Conservation (phyloP, 2,329 filamentous ascomycete species). For the Seiridium cupressi region DNA sequence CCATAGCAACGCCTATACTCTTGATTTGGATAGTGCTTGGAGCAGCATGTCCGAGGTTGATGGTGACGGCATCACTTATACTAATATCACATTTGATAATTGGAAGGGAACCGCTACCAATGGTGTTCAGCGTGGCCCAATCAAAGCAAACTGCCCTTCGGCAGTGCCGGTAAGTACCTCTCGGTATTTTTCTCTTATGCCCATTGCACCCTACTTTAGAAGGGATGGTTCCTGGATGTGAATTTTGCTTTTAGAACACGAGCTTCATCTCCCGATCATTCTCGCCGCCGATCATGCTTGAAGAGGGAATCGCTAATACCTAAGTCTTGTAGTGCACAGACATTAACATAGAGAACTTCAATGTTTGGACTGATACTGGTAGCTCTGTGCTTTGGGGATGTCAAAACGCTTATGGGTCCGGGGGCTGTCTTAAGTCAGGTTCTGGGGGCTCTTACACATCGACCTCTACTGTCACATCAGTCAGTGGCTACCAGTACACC, state of each 20-base stretch:
- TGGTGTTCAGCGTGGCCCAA: conserved; percentile 48
- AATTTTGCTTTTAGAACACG: too few relatives aligned
- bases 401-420: conserved; percentile 22
- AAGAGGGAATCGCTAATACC: too few relatives aligned
- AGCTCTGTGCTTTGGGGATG: conserved; percentile 40
- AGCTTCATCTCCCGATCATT: too few relatives aligned
- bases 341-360: conserved; percentile 47
- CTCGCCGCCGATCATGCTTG: too few relatives aligned
- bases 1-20: conserved; percentile 55
- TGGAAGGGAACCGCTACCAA: conserved; percentile 54
- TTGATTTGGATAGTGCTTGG: conserved; percentile 57
- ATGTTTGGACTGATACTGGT: conserved; percentile 50
- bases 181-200: too few relatives aligned
- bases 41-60: conserved; percentile 33
- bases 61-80: conserved; percentile 51
- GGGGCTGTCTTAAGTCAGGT: conserved; percentile 13
- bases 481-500: conserved; percentile 13
- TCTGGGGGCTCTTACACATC: conserved; percentile 12
- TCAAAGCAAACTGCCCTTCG: conserved; percentile 51
- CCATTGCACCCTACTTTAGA: too few relatives aligned
- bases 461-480: conserved; percentile 13
- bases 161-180: conserved; percentile 31
- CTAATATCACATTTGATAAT: conserved; percentile 50
- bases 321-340: conserved; percentile 37
- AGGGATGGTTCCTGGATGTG: too few relatives aligned